These are phyloP conservation scores for Calonectria henricotiae DNA, from an alignment of 2,329 filamentous ascomycete species.

Conservation along the genomic window DNA sequence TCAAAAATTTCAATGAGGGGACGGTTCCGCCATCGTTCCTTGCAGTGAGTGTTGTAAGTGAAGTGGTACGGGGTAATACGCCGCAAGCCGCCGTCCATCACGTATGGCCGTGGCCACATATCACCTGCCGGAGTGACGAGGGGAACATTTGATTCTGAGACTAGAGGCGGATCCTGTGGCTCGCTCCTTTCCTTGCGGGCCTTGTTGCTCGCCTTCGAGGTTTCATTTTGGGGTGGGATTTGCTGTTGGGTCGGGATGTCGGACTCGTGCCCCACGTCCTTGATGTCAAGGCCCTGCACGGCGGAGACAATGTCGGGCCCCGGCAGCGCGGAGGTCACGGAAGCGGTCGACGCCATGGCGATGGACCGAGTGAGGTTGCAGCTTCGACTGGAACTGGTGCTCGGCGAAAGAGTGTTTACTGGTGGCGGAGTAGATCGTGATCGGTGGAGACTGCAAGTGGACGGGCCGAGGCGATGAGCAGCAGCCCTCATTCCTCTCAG, in stretches of 20 bases:
- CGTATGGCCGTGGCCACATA: constrained; percentile 79
- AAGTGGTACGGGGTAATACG: constrained; percentile 90
- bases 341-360: constrained; percentile 44
- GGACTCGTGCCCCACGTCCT: constrained; percentile 34
- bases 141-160: constrained; percentile 45
- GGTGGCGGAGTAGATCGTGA: constrained; percentile 43
- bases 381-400: constrained; percentile 29
- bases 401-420: constrained; percentile 27
- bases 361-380: constrained; percentile 36
- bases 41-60: constrained; percentile 96
- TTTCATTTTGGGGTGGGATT: constrained; percentile 35
- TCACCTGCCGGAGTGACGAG: constrained; percentile 58
- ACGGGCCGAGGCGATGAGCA: constrained; percentile 48
- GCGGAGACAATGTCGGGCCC: constrained; percentile 40
- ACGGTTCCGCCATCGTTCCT: constrained; percentile 91
- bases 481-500: constrained; percentile 53
- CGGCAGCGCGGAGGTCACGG: constrained; percentile 31
- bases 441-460: constrained; percentile 46
- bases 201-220: constrained; percentile 16
- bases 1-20: constrained; percentile 89
- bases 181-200: constrained; percentile 36
- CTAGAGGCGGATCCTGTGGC: constrained; percentile 41
- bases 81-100: constrained; percentile 86
- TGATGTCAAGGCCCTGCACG: constrained; percentile 43
- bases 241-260: constrained; percentile 37